Base-by-base conservation (phyloP, 192 early-diverging fungal species). In the Linnemannia schmuckeri region DNA sequence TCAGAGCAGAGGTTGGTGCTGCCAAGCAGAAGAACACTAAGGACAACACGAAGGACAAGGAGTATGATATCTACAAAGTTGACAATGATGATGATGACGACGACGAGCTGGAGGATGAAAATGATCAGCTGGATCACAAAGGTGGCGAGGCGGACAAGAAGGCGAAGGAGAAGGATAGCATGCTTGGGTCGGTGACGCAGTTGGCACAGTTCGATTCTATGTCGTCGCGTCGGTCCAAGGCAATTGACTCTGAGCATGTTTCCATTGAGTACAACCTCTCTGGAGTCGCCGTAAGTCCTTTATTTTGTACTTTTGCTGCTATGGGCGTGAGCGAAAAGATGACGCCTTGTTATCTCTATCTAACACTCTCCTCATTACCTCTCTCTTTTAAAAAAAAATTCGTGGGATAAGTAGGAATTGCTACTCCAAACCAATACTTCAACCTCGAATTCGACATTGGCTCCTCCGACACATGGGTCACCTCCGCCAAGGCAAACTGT, bases 401-500 rank as follows among this genome's bases (percentile, higher is more conserved):
- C 40, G 38, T 89, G 41, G 93, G 93, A 49, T 79, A 87, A 13
- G 91, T 95, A 41, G 90, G 90, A 9, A 85, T 95, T 12, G 94
- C 93, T 69, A 92, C 92, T 4, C 94, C 95, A 6, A 89, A 89
- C 27, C 93, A 94, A 73, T 85, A 85, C 37, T 94, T 94, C 55
- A 89, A 90, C 12, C 87, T 94, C 63, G 80, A 81, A 35, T 81
- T 81, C 35, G 94, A 95, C 80, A 95, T 94, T 1, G 94, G 94
- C 8, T 93, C 92, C 9, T 81, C 92, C 13, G 93, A 94, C 82
- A 88, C 94, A 52, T 94, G 94, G 94, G 52, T 91, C 6, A 80
- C 90, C 1, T 27, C 33, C 33, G 44, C 35, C 7, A 35, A 49
- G 13, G 80, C 80, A 17, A 81, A 81, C 15, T 81, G 80, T 37